These are phyloP conservation scores for Penicillium sp. DNA, from an alignment of 2,329 filamentous ascomycete species.

Conservation along the genomic window DNA sequence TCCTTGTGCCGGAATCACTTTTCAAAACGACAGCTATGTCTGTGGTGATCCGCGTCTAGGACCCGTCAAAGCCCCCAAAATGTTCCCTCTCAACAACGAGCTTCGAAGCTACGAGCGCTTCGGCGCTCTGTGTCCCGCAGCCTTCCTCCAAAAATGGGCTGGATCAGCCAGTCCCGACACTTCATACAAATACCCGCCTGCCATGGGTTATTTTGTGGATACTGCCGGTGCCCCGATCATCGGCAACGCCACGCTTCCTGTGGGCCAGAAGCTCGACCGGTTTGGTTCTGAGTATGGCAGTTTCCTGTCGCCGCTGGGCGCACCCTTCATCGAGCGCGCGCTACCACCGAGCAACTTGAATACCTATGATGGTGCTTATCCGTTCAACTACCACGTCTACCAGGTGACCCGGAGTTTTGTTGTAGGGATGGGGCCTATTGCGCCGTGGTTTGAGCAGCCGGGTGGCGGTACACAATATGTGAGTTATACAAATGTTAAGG, in stretches of 20 bases:
- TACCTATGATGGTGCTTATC: slow-evolving; percentile 40
- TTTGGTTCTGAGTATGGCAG: slow-evolving; percentile 52
- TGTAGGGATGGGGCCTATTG: slow-evolving; percentile 50
- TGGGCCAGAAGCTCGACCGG: slow-evolving; percentile 51
- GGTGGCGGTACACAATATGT: slow-evolving; percentile 49
- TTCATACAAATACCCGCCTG: slow-evolving; percentile 42
- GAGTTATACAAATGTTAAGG: slow-evolving; percentile 30
- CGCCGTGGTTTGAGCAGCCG: slow-evolving; percentile 55
- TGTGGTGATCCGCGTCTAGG: slow-evolving; percentile 46
- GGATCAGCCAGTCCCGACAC: slow-evolving; percentile 3
- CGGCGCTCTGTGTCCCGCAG: slow-evolving; percentile 43
- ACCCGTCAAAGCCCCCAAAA: slow-evolving; percentile 36
- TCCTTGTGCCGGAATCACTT: slow-evolving; percentile 37
- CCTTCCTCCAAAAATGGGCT: slow-evolving; percentile 37
- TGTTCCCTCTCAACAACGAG: slow-evolving; percentile 34
- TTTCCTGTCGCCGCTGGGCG: slow-evolving; percentile 48
- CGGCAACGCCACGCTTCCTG: slow-evolving; percentile 44
- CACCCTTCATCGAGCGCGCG: slow-evolving; percentile 52
- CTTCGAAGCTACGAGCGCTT: slow-evolving; percentile 44
- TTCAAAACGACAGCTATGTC: slow-evolving; percentile 34
- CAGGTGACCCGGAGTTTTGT: slow-evolving; percentile 44
- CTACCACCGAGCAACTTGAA: slow-evolving; percentile 52
- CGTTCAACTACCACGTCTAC: slow-evolving; percentile 56
- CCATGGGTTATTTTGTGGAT: slow-evolving; percentile 48
- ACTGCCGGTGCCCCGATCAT: slow-evolving; percentile 41